phyloP scores from a whole-genome alignment of 2,329 filamentous ascomycete species.

The Sphaceloma murrayae region DNA sequence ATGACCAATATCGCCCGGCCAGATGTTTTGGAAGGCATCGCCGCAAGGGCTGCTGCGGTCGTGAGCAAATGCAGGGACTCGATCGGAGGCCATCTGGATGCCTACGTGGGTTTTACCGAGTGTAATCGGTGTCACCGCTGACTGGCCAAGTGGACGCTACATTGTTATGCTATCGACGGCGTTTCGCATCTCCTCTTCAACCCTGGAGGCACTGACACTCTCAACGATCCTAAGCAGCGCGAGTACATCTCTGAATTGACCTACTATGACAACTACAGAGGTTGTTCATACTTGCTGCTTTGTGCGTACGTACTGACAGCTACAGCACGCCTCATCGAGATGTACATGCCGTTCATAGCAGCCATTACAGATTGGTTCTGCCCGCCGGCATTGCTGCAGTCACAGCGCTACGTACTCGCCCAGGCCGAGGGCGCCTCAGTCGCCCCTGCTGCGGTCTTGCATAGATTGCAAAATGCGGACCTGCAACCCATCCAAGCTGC shows the following conservation, averaged over 20 bases:
- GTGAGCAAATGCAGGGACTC: slow-evolving; percentile 16
- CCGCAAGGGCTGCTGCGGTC: slow-evolving; percentile 7
- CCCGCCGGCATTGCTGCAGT: neutral
- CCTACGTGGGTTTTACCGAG: slow-evolving; percentile 16
- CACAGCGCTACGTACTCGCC: slow-evolving; percentile 1
- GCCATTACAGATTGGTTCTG: neutral
- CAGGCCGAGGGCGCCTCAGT: neutral
- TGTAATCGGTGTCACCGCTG: neutral
- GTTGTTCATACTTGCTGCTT: neutral
- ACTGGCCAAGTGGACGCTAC: slow-evolving; percentile 7
- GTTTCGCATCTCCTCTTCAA: slow-evolving; percentile 18
- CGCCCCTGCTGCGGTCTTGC: neutral
- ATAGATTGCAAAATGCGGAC: slow-evolving; percentile 3
- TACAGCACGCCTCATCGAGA: slow-evolving; percentile 15
- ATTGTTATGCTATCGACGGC: slow-evolving; percentile 19
- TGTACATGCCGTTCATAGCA: slow-evolving; percentile 16
- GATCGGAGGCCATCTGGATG: slow-evolving; percentile 15
- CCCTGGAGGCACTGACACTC: slow-evolving; percentile 17
- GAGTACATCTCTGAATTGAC: slow-evolving; percentile 18
- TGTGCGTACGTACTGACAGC: neutral
- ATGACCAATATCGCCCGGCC: slow-evolving; percentile 18
- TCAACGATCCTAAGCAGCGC: slow-evolving; percentile 13
- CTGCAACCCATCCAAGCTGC: slow-evolving; percentile 14
- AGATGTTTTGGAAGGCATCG: slow-evolving; percentile 16
- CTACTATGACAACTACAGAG: slow-evolving; percentile 18